These are phyloP conservation scores for Hymenoscyphus fructigenus DNA, from an alignment of 2,329 filamentous ascomycete species.

Conservation along the genomic window DNA sequence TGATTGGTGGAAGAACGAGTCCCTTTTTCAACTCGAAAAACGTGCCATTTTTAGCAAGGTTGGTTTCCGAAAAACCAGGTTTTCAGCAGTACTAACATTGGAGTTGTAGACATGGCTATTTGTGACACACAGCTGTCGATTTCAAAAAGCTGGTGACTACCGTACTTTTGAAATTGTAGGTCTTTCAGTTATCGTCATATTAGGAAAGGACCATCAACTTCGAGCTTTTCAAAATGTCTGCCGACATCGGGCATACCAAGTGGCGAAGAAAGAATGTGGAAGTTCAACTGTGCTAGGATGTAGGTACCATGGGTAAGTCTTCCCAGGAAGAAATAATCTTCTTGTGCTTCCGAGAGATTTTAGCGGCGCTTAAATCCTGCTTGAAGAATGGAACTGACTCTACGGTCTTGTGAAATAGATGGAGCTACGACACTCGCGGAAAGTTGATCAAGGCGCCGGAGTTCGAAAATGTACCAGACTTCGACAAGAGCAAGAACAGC, in stretches of 20 bases:
- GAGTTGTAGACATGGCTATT: slow-evolving; percentile 29
- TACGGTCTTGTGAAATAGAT: slow-evolving; percentile 6
- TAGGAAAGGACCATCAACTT: slow-evolving; percentile 31
- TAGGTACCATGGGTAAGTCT: slow-evolving; percentile 30
- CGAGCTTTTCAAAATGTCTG: slow-evolving; percentile 35
- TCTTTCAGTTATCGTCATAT: slow-evolving; percentile 32
- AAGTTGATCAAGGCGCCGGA: slow-evolving; percentile 34
- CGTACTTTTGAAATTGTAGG: slow-evolving; percentile 31
- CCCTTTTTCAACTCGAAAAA: slow-evolving; percentile 28
- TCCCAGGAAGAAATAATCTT: too few species aligned
- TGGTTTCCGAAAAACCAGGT: neutral
- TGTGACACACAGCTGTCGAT: slow-evolving; percentile 29
- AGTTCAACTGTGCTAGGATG: slow-evolving; percentile 33
- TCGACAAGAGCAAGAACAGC: slow-evolving; percentile 30
- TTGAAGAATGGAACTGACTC: neutral
- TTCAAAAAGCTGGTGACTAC: slow-evolving; percentile 35
- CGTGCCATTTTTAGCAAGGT: slow-evolving; percentile 34
- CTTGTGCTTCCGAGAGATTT: too few species aligned
- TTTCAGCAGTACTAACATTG: neutral
- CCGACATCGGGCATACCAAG: slow-evolving; percentile 33
- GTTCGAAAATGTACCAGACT: slow-evolving; percentile 32
- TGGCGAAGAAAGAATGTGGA: slow-evolving; percentile 33
- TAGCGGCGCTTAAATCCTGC: neutral
- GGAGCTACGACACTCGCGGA: slow-evolving; percentile 33
- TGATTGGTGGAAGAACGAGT: slow-evolving; percentile 29